phyloP scores from a whole-genome alignment of 257 asterid species.

The Nicotiana tomentosiformis region DNA sequence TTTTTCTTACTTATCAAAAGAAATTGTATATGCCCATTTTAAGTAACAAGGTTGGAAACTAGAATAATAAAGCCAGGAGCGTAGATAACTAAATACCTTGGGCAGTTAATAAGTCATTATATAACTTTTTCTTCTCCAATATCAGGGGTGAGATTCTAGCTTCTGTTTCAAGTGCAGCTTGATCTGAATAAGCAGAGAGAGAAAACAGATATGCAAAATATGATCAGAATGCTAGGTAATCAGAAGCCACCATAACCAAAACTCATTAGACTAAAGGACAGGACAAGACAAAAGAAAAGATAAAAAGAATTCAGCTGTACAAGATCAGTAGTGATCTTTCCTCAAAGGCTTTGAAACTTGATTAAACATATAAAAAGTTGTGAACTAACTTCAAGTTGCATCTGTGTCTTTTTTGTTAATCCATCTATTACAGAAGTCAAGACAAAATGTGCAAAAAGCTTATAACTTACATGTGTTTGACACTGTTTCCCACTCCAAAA shows the following conservation, averaged over 20 bases:
- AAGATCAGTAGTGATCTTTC: not conserved
- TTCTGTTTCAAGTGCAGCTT: constrained; percentile 89
- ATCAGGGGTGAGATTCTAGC: constrained; percentile 85
- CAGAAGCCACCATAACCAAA: not conserved
- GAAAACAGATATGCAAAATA: not conserved
- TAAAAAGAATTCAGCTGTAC: not conserved
- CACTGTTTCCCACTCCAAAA: not conserved
- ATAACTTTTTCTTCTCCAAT: constrained; percentile 79
- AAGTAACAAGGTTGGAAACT: not conserved
- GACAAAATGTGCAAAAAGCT: not conserved
- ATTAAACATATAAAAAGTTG: not conserved
- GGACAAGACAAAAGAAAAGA: not conserved
- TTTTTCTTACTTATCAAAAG: not conserved
- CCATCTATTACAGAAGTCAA: not conserved
- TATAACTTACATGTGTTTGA: not conserved
- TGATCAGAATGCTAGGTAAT: not conserved
- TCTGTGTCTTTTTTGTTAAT: not conserved
- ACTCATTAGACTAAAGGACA: not conserved
- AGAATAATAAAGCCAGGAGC: constrained; percentile 1
- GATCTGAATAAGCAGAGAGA: constrained; percentile 41
- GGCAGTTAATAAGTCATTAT: constrained; percentile 85
- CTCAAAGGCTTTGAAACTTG: not conserved
- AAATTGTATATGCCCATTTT: not conserved
- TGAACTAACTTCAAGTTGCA: not conserved
- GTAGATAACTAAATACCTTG: constrained; percentile 52